Evolutionary conservation across 1,284 basidiomycete species (phyloP), one percentile per base, ranked within the genome.

Genomic region (Ganoderma leucocontextum): DNA sequence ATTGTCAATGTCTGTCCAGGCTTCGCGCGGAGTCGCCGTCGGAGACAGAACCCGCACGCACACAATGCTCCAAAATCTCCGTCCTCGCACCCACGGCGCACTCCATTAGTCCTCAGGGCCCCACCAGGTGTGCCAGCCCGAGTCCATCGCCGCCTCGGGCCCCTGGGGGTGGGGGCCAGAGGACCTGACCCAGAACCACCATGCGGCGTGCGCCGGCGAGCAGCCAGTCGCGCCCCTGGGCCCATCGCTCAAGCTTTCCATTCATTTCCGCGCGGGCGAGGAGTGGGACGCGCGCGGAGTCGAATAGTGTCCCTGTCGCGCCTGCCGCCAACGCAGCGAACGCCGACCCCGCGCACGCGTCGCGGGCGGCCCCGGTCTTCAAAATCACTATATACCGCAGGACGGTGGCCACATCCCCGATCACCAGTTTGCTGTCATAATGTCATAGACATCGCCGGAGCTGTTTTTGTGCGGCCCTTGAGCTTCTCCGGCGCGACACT

Each of bases 231-330:
- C 22, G 47, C 25, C 47, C 22, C 4, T n/a, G 4, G n/a, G 47
- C 2, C 44, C 44, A n/a, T 22, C 47, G 47, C 22, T 4, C 47
- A 49, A 10, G 22, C 10, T 25, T 25, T 19, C 47, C 22, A 25
- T 49, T 49, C 47, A 49, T 49, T 25, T 49, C 47, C 47, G 47
- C 47, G 44, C 44, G 44, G 44, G 44, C 44, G 44, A 22, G 44
- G 44, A 47, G 44, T 47, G 44, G 44, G 44, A 12, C 44, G 55
- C 41, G 62, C 65, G 65, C 65, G 65, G 65, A 67, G 65, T 67
- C 61, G 55, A 62, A 67, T 63, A 39, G 57, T 58, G 36, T 55
- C 64, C 49, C 39, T 22, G 0, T 55, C 52, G 25, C 29, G 25
- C 41, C 44, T 35, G 41, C 59, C 53, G 33, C 35, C 35, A 44